These are phyloP conservation scores for Lasiodiplodia hormozganensis DNA, from an alignment of 2,329 filamentous ascomycete species.

Conservation along the genomic window DNA sequence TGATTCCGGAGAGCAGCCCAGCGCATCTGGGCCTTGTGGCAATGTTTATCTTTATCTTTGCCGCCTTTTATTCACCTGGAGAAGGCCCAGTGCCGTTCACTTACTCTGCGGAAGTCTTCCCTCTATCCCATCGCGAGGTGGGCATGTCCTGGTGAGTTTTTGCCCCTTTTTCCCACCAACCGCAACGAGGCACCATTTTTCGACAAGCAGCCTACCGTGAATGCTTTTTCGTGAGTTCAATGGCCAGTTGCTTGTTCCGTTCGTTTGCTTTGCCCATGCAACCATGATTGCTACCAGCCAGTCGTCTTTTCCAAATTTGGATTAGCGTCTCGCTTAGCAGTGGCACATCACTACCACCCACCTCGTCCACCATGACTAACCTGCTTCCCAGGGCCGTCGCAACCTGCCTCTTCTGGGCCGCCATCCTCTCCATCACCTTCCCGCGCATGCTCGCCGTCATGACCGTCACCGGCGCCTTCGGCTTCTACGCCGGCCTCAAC, in stretches of 20 bases:
- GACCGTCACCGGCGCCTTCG: constrained; percentile 62
- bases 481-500: constrained; percentile 68
- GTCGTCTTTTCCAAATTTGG: too few relatives aligned
- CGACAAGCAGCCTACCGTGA: too few relatives aligned
- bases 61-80: constrained; percentile 51
- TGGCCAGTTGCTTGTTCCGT: too few relatives aligned
- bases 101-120: constrained; percentile 74
- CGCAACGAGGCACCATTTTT: background rate
- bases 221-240: too few relatives aligned
- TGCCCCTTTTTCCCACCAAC: background rate
- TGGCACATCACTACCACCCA: background rate
- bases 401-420: constrained; percentile 66
- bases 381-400: constrained; percentile 58
- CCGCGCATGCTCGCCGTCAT: constrained; percentile 63
- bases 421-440: constrained; percentile 69
- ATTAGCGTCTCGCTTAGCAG: too few relatives aligned
- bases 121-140: constrained; percentile 72
- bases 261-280: too few relatives aligned
- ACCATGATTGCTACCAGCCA: too few relatives aligned
- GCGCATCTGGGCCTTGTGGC: constrained; percentile 59
- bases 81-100: constrained; percentile 68
- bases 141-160: constrained; percentile 67
- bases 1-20: constrained; percentile 50
- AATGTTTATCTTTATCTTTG: constrained; percentile 65
- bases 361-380: background rate